Conservation (phyloP, 164 flowering plant species). For the Vitis amurensis region DNA sequence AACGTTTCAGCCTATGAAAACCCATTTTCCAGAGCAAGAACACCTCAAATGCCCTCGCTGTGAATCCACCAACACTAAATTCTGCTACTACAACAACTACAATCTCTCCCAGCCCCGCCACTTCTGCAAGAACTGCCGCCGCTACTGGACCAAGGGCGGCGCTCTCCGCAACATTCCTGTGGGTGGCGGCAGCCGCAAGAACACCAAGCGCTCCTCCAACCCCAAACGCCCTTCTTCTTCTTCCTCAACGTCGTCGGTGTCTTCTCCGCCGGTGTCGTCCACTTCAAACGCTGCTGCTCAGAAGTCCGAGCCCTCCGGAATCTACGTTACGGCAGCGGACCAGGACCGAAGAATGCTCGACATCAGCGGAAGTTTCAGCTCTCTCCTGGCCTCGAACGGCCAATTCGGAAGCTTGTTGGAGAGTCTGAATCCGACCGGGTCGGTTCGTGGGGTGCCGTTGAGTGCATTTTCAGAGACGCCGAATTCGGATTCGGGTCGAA, state of each 20-base stretch:
- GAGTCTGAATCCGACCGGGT: conserved; percentile 31
- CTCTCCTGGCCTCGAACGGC: conserved; percentile 29
- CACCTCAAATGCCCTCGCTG: conserved; percentile 81
- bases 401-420: conserved; percentile 36
- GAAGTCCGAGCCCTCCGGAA: conserved; percentile 13
- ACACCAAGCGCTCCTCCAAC: conserved; percentile 33
- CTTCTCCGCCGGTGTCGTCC: neutral
- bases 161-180: conserved; percentile 78
- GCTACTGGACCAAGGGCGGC: conserved; percentile 69
- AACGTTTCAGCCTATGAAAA: conserved; percentile 42
- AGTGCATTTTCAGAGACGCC: conserved; percentile 19
- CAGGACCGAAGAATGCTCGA: conserved; percentile 37
- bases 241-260: conserved; percentile 10
- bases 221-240: conserved; percentile 21
- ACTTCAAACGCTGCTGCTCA: neutral
- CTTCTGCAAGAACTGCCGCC: conserved; percentile 54
- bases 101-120: conserved; percentile 68
- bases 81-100: conserved; percentile 75
- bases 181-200: conserved; percentile 69
- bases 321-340: conserved; percentile 18
- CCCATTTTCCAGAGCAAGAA: conserved; percentile 67
- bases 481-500: conserved; percentile 17
- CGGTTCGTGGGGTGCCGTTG: conserved; percentile 18
- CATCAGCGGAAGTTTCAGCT: conserved; percentile 37
- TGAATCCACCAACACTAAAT: conserved; percentile 78